These are phyloP conservation scores for Malus fusca DNA, from an alignment of 306 rosid species.

Conservation along the genomic window DNA sequence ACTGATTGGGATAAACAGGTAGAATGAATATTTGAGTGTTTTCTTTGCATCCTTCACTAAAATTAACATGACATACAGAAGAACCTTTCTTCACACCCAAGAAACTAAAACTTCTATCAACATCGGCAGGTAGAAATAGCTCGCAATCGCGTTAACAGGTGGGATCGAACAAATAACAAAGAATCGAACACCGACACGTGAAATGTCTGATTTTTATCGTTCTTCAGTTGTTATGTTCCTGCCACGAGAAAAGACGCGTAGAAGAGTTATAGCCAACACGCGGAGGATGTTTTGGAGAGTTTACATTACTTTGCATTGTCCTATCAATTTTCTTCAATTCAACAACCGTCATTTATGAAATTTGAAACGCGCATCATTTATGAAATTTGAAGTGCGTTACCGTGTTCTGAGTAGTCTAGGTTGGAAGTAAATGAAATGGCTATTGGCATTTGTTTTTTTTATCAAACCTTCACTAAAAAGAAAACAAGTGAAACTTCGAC, in stretches of 20 bases:
- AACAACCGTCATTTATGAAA: too few species aligned
- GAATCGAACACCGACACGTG: background rate
- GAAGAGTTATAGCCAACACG: too few species aligned
- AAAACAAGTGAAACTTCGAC: background rate
- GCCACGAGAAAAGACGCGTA: background rate
- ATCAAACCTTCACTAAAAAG: background rate
- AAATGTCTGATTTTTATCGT: background rate
- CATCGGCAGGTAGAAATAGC: slow-evolving; percentile 14
- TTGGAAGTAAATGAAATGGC: too few species aligned
- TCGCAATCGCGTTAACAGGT: slow-evolving; percentile 32
- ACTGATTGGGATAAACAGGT: slow-evolving; percentile 68
- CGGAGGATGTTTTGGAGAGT: background rate
- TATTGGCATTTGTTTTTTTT: too few species aligned
- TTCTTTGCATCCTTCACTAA: background rate
- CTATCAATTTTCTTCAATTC: background rate
- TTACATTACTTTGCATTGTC: background rate
- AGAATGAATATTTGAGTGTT: background rate
- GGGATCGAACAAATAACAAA: slow-evolving; percentile 15
- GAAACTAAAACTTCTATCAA: background rate
- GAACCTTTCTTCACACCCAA: background rate
- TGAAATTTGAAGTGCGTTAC: too few species aligned
- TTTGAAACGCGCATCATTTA: too few species aligned
- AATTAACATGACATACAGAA: background rate
- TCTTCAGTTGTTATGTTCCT: background rate
- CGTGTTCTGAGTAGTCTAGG: too few species aligned